Percentiles rank a stretch among this genome's conserved stretches.
phyloP scores from a whole-genome alignment of 2,329 filamentous ascomycete species.

The Aspergillus sp. region DNA sequence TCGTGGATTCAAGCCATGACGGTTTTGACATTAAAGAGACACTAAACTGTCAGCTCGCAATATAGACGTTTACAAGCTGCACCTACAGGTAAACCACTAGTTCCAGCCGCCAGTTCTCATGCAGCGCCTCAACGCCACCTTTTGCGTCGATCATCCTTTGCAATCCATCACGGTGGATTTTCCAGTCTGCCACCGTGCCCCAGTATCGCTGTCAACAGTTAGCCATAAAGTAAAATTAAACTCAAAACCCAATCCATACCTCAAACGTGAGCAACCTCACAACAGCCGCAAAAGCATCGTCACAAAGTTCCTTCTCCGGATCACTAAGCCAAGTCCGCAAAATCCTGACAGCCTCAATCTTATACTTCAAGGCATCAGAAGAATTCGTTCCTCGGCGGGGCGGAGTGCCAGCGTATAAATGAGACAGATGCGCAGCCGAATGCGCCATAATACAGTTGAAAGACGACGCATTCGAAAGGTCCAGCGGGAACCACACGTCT shows the following conservation, averaged over 20 bases:
- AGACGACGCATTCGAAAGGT: slow-evolving; percentile 42
- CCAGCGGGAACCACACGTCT: slow-evolving; percentile 42
- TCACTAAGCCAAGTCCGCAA: slow-evolving; percentile 35
- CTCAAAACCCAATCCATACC: slow-evolving; percentile 15
- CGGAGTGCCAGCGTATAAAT: slow-evolving; percentile 29
- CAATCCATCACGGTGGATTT: slow-evolving; percentile 33
- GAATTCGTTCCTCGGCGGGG: slow-evolving; percentile 26
- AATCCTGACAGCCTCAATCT: slow-evolving; percentile 38
- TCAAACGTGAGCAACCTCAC: slow-evolving; percentile 35
- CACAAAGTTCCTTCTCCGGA: slow-evolving; percentile 29
- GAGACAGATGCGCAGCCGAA: slow-evolving; percentile 39
- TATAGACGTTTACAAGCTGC: background rate
- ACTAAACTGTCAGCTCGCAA: slow-evolving; percentile 10
- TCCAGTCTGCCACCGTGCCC: slow-evolving; percentile 34
- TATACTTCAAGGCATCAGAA: slow-evolving; percentile 29
- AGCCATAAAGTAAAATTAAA: background rate
- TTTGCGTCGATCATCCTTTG: slow-evolving; percentile 34
- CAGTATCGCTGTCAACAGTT: slow-evolving; percentile 27
- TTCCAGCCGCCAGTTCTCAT: slow-evolving; percentile 30
- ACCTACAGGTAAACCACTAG: slow-evolving; percentile 32
- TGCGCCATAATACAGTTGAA: slow-evolving; percentile 46
- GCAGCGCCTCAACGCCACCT: slow-evolving; percentile 30
- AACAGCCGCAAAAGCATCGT: slow-evolving; percentile 36
- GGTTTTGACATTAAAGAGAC: slow-evolving; percentile 29
- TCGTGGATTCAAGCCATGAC: slow-evolving; percentile 29